Base-by-base conservation (phyloP, 805 yeast genomes). In the Candida sanyiensis region DNA sequence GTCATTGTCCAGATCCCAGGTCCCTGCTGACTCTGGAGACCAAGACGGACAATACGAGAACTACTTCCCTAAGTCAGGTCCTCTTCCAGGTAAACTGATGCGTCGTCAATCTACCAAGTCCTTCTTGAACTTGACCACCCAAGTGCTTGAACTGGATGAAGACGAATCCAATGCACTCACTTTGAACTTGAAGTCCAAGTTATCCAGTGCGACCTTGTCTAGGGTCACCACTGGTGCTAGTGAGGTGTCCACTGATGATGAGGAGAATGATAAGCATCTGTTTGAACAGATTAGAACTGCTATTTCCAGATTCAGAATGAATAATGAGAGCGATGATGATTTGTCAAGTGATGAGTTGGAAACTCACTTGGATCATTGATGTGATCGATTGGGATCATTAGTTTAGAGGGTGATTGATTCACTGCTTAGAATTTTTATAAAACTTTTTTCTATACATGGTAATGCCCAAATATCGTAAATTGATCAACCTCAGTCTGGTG, bases 51-150 rank as follows among this genome's bases (percentile, higher is more conserved):
- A 22, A 22, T 8, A 22, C 11, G 25, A 22, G 25, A 35, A 15
- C 6, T 53, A 50, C 35, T 47, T 47, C 39, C 56, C 60, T n/a
- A 54, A 43, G 27, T 51, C 60, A 8, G 52, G 57, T 2, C 75
- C 79, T 24, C 65, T 67, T 61, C 74, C 75, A 11, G 78, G 76
- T 6, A 64, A 65, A 35, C 62, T 82, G 57, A 61, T 66, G 38
- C 71, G 89, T 57, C 76, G 90, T 57, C 75, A 77, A 51, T 78
- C 87, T 22, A 83, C 86, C n/a, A 81, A 79, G 53, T 81, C 89
- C 1, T 62, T 82, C 39, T 68, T 82, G 48, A 80, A 77, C 45
- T 65, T 82, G 48, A 79, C 89, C 2, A 79, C 83, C 19, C 69
- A 79, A 38, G 69, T 82, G 21, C 64, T 83, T 48, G 88, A 82